A percentile compares a stretch with the other conserved stretches of the same genome.
phyloP scores from a whole-genome alignment of 352 stramenopile species.

The Globisporangium uncinulatum region DNA sequence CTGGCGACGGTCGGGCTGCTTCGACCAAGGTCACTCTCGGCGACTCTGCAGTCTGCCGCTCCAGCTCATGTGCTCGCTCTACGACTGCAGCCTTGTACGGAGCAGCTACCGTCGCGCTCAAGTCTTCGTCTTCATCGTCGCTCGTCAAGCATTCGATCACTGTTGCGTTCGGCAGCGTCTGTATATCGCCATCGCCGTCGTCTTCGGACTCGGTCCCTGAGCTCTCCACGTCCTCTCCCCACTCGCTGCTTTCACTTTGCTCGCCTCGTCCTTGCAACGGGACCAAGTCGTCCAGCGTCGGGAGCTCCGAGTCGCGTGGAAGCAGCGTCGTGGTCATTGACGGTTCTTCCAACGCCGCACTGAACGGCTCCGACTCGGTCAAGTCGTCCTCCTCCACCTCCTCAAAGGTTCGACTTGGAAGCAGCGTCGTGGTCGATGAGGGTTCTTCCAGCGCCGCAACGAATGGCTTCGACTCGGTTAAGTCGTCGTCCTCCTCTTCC shows the following conservation, averaged over 20 bases:
- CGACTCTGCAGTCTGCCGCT: no score
- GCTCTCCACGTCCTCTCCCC: background rate
- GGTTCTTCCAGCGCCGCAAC: background rate
- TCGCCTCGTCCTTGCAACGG: background rate
- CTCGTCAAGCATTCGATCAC: slow-evolving; percentile 1
- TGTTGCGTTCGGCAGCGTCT: background rate
- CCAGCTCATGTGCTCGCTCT: no score
- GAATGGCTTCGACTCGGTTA: background rate
- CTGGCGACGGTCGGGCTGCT: no score
- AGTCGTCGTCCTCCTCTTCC: background rate
- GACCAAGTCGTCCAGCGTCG: background rate
- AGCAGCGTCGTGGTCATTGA: background rate
- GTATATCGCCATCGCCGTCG: background rate
- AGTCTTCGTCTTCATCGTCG: background rate
- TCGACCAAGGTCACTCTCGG: no score
- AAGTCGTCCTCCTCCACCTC: background rate
- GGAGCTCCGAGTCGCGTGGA: background rate
- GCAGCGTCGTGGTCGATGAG: background rate
- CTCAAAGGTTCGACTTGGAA: background rate
- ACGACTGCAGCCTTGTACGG: no score
- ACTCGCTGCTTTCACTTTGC: background rate
- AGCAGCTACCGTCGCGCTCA: background rate
- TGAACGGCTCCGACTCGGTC: background rate
- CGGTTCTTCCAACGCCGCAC: background rate
- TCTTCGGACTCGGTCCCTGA: background rate